Base-by-base conservation (phyloP, 768 basidiomycete species). In the Inosperma sp. region DNA sequence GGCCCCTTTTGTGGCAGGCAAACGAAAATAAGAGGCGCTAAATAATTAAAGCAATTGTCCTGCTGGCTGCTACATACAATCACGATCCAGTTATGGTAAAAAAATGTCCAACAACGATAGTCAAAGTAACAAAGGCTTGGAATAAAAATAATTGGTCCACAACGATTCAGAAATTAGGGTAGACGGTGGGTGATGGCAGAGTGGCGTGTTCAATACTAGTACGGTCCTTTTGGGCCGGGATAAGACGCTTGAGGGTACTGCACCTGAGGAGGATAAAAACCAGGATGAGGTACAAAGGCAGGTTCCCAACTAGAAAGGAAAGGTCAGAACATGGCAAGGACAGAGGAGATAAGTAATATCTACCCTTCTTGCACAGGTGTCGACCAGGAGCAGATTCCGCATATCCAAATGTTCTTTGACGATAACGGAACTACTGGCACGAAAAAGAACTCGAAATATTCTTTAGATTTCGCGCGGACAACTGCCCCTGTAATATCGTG, bases 401-500 rank as follows among this genome's bases (percentile, higher is more conserved):
- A 87, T 48, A 76, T 62, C 86, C 86, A 87, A 36, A 86, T 61
- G 51, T 75, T 78, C 40, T 72, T 76, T 12, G 75, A 75, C 30
- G 62, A 72, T 66, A 86, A 71, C 2, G 86, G 86, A 31, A 86
- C 62, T 50, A 88, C 65, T 9, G 82, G 85, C 13, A 88, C 73
- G 56, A 78, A 84, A 64, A 79, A 86, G 42, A 87, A 51, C 61
- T 84, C 82, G 58, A 87, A 81, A 78, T 80, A 86, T 41, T 68
- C 75, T 53, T 79, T 77, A 3, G 78, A 70, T 61, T 82, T 84
- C 31, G 81, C 81, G 27, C 77, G 68, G 42, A 74, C 68, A 49
- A 82, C 80, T 45, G 81, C 71, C 26, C 72, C 84, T 70, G 48
- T 12, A 19, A 23, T 27, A 12, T 52, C 8, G 49, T 30, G 9